Percentiles rank a stretch among this genome's conserved stretches.
Conservation (phyloP, 148 eudicot species). For the Nepenthes gracilis region DNA sequence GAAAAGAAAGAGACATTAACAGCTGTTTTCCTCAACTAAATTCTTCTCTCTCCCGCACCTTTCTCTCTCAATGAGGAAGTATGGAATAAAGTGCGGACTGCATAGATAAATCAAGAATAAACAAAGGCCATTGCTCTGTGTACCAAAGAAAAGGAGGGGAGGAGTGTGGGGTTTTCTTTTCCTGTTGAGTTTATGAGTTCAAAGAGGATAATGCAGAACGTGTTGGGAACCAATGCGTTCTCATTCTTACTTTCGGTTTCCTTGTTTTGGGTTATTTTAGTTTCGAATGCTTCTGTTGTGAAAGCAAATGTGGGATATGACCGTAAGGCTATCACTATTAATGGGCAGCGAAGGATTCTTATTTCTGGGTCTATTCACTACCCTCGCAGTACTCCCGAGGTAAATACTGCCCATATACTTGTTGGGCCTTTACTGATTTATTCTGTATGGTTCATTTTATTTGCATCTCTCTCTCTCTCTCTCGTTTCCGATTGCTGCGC, state of each 20-base stretch:
- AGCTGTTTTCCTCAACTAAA: slow-evolving; percentile 24
- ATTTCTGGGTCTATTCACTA: slow-evolving; percentile 95
- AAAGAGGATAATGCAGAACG: slow-evolving; percentile 12
- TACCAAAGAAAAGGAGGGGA: slow-evolving; percentile 3
- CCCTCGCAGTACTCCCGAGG: slow-evolving; percentile 96
- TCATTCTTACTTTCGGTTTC: slow-evolving; percentile 10
- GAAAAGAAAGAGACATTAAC: slow-evolving; percentile 4
- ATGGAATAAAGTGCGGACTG: slow-evolving; percentile 33
- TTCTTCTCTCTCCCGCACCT: slow-evolving; percentile 1
- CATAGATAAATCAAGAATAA: slow-evolving; percentile 3
- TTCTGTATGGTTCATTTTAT: not conserved
- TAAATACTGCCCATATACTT: slow-evolving; percentile 15
- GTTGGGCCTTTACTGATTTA: not conserved
- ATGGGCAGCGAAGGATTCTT: slow-evolving; percentile 75
- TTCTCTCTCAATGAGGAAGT: slow-evolving; percentile 21
- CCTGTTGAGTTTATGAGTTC: slow-evolving; percentile 15
- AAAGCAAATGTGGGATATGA: slow-evolving; percentile 62
- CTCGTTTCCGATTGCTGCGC: not conserved
- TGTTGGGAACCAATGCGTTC: slow-evolving; percentile 4
- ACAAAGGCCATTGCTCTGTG: slow-evolving; percentile 23
- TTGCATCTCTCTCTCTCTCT: not conserved
- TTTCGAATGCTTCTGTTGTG: slow-evolving; percentile 26
- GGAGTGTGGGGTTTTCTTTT: not conserved
- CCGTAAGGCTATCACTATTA: slow-evolving; percentile 50
- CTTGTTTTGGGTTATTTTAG: slow-evolving; percentile 23